Percentiles rank a stretch among this genome's conserved stretches.
Evolutionary conservation across 106 monocot genomes (phyloP).

Genomic region (Acorus calamus): DNA sequence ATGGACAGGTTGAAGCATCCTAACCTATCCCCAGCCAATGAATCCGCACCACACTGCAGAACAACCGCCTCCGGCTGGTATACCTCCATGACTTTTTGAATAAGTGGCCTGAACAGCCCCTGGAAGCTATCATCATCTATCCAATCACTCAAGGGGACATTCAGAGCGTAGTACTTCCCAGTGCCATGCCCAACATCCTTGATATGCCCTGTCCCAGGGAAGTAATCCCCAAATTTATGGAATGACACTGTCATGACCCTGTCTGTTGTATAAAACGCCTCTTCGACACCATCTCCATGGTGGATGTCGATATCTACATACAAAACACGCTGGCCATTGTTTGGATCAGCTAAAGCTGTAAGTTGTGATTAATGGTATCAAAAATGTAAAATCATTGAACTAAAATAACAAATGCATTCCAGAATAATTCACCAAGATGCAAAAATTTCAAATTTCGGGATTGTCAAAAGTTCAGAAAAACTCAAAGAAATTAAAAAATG

Average conservation of each 20-base stretch:
- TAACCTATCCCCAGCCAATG: slow-evolving; percentile 56
- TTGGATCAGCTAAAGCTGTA: slow-evolving; percentile 2
- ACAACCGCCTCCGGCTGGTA: slow-evolving; percentile 74
- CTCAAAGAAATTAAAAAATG: too few species aligned
- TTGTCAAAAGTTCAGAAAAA: too few species aligned
- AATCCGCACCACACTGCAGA: slow-evolving; percentile 72
- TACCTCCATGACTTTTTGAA: slow-evolving; percentile 61
- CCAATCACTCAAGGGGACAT: slow-evolving; percentile 62
- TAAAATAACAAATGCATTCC: too few species aligned
- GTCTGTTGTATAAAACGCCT: slow-evolving; percentile 39
- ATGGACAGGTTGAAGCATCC: slow-evolving; percentile 71
- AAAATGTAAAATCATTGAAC: too few species aligned
- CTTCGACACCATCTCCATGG: slow-evolving; percentile 41
- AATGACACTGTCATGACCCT: slow-evolving; percentile 44
- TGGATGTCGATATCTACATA: slow-evolving; percentile 4
- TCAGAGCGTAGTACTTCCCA: slow-evolving; percentile 53
- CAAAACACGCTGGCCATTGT: slow-evolving; percentile 27
- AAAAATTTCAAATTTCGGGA: too few species aligned
- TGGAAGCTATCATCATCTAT: slow-evolving; percentile 54
- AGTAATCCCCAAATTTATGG: slow-evolving; percentile 41
- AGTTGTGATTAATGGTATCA: too few species aligned
- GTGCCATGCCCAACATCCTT: slow-evolving; percentile 28
- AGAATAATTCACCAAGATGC: too few species aligned
- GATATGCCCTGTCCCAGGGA: slow-evolving; percentile 41
- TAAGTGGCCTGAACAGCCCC: slow-evolving; percentile 47